Evolutionary conservation across 2,329 filamentous ascomycete genomes (phyloP).

Genomic region (Madurella mycetomatis): DNA sequence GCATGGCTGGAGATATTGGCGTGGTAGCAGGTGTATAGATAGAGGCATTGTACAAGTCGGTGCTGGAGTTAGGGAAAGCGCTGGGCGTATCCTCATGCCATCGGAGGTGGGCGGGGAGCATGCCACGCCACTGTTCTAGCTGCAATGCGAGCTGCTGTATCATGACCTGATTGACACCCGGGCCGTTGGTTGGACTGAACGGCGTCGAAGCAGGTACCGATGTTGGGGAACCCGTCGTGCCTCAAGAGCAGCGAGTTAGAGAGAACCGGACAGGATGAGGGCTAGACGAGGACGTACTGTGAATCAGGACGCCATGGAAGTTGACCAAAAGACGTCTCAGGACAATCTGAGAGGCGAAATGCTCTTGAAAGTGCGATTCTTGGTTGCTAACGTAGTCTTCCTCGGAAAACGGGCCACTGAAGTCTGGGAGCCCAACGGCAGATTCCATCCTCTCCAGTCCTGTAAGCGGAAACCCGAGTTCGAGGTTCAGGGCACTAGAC

Average conservation of each 20-base stretch:
- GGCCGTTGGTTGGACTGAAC: conserved; percentile 14
- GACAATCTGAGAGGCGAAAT: conserved; percentile 58
- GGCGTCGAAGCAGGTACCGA: background rate
- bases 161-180: conserved; percentile 29
- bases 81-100: conserved; percentile 53
- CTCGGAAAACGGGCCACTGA: conserved; percentile 44
- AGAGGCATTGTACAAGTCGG: conserved; percentile 23
- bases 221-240: background rate
- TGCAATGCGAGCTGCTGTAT: conserved; percentile 50
- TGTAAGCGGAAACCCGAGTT: conserved; percentile 54
- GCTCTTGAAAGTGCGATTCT: conserved; percentile 50
- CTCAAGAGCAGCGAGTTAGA: background rate
- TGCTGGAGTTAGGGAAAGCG: conserved; percentile 34
- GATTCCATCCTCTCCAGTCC: conserved; percentile 51
- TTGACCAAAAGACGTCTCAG: conserved; percentile 49
- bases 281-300: conserved; percentile 39
- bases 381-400: conserved; percentile 46
- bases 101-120: conserved; percentile 50
- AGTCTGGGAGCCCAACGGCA: conserved; percentile 51
- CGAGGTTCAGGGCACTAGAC: conserved; percentile 49
- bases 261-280: background rate
- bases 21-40: conserved; percentile 18
- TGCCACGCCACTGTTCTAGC: conserved; percentile 53
- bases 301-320: conserved; percentile 48
- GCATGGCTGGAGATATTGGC: conserved; percentile 22